Evolutionary conservation across 176 grass and related monocot species (phyloP), one percentile per base, ranked within the genome.

Genomic region (Bothriochloa decipiens): DNA sequence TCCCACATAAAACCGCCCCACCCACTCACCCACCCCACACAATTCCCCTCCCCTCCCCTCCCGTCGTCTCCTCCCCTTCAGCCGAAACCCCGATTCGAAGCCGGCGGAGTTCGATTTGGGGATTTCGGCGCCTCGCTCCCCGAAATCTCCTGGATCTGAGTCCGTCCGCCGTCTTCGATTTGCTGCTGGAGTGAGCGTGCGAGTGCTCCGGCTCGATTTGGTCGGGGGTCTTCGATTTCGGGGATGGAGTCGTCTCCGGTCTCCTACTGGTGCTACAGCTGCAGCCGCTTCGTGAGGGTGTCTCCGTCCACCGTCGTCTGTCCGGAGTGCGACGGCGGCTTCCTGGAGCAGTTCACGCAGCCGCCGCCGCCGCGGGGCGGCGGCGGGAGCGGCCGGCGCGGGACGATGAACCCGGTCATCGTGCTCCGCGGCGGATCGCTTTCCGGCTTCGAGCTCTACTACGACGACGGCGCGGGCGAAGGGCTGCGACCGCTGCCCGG

Each of bases 261-360:
- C 41, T 91, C 92, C 1, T 94, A 89, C 87, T 91, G 89, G 92
- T 94, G 92, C 87, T 94, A 94, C 89, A 57, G 68, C 81, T 94
- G 92, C 84, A 87, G 89, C 87, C 89, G 92, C 71, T 91, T 89
- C 84, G 92, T 94, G 63, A 74, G 89, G 81, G 87, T 89, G 26
- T 86, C 87, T 39, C 89, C 49, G 50, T 32, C 77, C 2, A 75
- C 89, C 13, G 82, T 94, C 43, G 89, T 94, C 76, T 94, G 92
- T 81, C 92, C 92, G 35, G 84, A 94, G 76, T 94, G 92, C 78
- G 84, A 91, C 67, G 92, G 84, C 63, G 92, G 89, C 84, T 94
- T 94, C 87, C 92, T 94, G 62, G 92, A 94, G 89, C 89, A 94
- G 84, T 78, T 91, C 60, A 71, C 75, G 39, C 88, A 82, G 40